phyloP scores from a whole-genome alignment of 2,329 filamentous ascomycete species.

The Alternaria gansuensis region DNA sequence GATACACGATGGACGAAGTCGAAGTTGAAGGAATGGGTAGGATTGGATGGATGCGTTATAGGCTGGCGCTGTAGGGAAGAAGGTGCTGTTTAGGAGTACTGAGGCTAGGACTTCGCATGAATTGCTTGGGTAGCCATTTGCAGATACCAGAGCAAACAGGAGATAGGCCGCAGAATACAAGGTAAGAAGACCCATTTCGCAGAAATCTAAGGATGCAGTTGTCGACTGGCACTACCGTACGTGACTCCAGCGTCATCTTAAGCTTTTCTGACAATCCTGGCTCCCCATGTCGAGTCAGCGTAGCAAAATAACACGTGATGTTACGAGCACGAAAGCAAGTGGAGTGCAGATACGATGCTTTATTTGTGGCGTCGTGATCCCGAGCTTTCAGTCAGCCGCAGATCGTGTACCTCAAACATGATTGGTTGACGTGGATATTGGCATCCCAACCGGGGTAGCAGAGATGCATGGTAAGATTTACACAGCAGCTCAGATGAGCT shows the following conservation, averaged over 20 bases:
- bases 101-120: constrained; percentile 27
- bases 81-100: constrained; percentile 27
- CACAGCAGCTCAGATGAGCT: constrained; percentile 4
- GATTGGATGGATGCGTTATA: constrained; percentile 39
- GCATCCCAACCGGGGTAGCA: constrained; percentile 6
- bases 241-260: neutral
- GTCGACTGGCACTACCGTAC: neutral
- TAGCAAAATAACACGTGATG: neutral
- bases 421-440: constrained; percentile 12
- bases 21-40: constrained; percentile 35
- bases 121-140: neutral
- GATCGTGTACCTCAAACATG: constrained; percentile 1
- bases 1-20: constrained; percentile 34
- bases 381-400: constrained; percentile 14
- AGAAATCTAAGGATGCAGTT: neutral
- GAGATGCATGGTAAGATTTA: constrained; percentile 7
- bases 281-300: neutral
- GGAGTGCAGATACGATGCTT: constrained; percentile 14
- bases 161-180: constrained; percentile 12
- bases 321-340: neutral
- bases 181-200: neutral
- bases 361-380: constrained; percentile 9
- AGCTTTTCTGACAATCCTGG: neutral
- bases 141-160: neutral
- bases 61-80: constrained; percentile 26